phyloP scores from a whole-genome alignment of 2,329 filamentous ascomycete genomes.

The Sarocladium kiliense region DNA sequence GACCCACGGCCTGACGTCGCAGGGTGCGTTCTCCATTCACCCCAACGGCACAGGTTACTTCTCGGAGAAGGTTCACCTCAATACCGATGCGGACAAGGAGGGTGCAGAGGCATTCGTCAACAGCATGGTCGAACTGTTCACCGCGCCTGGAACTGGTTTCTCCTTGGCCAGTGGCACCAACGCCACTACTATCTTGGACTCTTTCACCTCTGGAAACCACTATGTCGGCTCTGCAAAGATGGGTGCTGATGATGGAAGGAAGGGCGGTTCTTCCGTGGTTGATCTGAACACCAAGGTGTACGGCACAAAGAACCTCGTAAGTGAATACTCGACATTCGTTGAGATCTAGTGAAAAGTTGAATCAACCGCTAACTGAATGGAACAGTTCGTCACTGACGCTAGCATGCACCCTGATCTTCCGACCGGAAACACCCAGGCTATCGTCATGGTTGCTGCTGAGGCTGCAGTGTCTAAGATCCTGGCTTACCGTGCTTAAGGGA shows the following conservation, averaged over 20 bases:
- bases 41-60: constrained; percentile 35
- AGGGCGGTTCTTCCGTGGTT: constrained; percentile 19
- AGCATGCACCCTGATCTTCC: constrained; percentile 26
- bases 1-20: constrained; percentile 43
- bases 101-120: constrained; percentile 22
- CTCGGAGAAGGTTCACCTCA: constrained; percentile 28
- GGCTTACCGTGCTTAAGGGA: not conserved
- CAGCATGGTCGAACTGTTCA: constrained; percentile 16
- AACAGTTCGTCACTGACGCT: constrained; percentile 22
- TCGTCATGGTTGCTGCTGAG: constrained; percentile 22
- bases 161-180: constrained; percentile 17
- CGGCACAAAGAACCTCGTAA: constrained; percentile 21
- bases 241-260: constrained; percentile 23
- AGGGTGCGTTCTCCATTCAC: constrained; percentile 37
- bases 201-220: constrained; percentile 22
- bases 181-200: constrained; percentile 18
- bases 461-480: constrained; percentile 19
- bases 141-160: constrained; percentile 18
- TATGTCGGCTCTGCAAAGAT: constrained; percentile 25
- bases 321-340: not conserved
- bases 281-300: constrained; percentile 25
- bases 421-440: constrained; percentile 20
- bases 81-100: constrained; percentile 24
- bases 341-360: not conserved
- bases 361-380: not conserved